Evolutionary conservation across 768 basidiomycete species (phyloP), one percentile per base, ranked within the genome.

Genomic region (Podaxis sp.): DNA sequence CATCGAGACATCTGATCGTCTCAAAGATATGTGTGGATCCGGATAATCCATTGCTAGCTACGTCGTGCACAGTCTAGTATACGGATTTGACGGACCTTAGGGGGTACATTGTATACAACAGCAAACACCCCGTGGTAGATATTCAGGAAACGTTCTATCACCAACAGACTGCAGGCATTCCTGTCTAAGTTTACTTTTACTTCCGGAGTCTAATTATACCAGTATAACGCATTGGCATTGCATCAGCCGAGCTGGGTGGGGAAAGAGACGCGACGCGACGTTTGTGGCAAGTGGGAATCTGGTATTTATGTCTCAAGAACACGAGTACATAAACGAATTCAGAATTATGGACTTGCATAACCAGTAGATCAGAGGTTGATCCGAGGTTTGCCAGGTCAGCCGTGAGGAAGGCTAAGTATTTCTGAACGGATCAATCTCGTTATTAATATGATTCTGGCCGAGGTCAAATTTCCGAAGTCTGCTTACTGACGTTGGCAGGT

Each of bases 311-410:
- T 33, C 29, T 33, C 29, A 33, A 33, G 29, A 1, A 33, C 29
- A 33, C 29, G 29, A 33, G 29, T 33, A 22, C 22, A 22, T 22
- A 33, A 33, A 33, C 29, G 8, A 9, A 8, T 33, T 33, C 29
- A 33, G 29, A 33, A 9, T 8, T 46, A 17, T 46, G 43, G 19
- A 46, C 19, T 46, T 4, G 19, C 41, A 43, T 5, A 17, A 6
- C n/a, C 5, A 12, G n/a, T 60, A 46, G 46, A 55, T 3, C 60
- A 61, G 53, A 55, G 17, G 36, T 61, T 55, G 29, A 61, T 61
- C 60, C 60, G 60, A 61, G 40, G 40, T 61, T 61, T 36, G 47
- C 49, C 19, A 51, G 40, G 49, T 17, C 47, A 24, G 22, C 19
- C 25, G 12, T 27, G 25, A 24, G 13, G 8, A 40, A 29, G 47